Conservation (phyloP, 495 filamentous ascomycete species). For the Hyaloscypha hepaticicola region DNA sequence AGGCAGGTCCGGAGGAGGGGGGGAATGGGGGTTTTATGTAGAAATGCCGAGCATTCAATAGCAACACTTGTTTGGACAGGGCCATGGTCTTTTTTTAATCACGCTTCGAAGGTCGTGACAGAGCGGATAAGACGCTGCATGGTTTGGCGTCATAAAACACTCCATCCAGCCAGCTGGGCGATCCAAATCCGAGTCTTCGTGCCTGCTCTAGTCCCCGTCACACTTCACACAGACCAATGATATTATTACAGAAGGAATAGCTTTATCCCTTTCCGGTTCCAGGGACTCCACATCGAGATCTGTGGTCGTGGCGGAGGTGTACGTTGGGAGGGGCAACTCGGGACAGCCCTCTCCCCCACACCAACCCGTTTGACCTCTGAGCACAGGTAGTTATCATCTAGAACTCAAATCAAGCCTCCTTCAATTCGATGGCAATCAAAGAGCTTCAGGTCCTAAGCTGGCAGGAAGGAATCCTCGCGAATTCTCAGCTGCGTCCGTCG, state of each 20-base stretch:
- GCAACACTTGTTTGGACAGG: slow-evolving; percentile 17
- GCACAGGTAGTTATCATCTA: not conserved
- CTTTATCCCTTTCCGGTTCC: slow-evolving; percentile 10
- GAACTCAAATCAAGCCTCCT: slow-evolving; percentile 1
- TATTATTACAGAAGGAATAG: slow-evolving; percentile 19
- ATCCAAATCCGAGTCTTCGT: slow-evolving; percentile 21
- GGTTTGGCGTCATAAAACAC: slow-evolving; percentile 28
- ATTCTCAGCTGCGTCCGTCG: not conserved
- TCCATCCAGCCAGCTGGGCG: slow-evolving; percentile 12
- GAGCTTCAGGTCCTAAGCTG: not conserved
- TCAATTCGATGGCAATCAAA: not conserved
- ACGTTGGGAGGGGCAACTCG: slow-evolving; percentile 4
- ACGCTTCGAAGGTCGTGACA: slow-evolving; percentile 25
- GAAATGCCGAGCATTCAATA: slow-evolving; percentile 28
- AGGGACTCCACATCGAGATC: slow-evolving; percentile 9
- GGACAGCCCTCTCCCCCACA: not conserved
- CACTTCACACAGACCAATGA: slow-evolving; percentile 25
- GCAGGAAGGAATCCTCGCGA: not conserved
- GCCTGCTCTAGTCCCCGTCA: slow-evolving; percentile 10
- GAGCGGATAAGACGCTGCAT: slow-evolving; percentile 23
- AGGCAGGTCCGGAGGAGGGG: slow-evolving; percentile 3
- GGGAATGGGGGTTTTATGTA: slow-evolving; percentile 15
- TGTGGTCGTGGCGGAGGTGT: not conserved
- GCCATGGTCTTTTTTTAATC: slow-evolving; percentile 31
- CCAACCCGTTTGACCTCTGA: not conserved